phyloP scores from a whole-genome alignment of 257 asterid genomes.

The Catharanthus roseus region DNA sequence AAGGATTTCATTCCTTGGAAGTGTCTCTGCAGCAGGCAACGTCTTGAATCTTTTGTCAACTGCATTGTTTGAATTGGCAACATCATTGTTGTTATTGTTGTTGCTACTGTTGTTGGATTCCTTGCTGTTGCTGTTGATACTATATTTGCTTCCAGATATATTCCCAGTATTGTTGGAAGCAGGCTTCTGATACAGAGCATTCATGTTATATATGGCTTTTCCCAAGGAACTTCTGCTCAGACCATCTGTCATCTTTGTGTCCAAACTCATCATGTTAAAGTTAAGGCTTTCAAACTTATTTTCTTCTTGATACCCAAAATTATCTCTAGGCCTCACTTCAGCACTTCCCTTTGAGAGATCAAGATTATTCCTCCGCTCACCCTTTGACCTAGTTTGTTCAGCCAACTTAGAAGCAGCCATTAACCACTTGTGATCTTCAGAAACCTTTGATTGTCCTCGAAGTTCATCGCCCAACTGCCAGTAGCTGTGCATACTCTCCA shows the following conservation, averaged over 20 bases:
- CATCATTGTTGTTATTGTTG: conserved; percentile 33
- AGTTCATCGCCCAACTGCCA: conserved; percentile 96
- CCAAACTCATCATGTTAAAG: conserved; percentile 71
- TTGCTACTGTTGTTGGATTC: conserved; percentile 35
- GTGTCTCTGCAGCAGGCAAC: conserved; percentile 86
- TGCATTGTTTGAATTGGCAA: conserved; percentile 35
- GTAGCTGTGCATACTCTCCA: conserved; percentile 66
- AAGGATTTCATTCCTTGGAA: conserved; percentile 86
- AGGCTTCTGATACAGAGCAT: conserved; percentile 58
- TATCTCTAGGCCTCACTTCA: conserved; percentile 60
- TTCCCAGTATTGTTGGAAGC: conserved; percentile 37
- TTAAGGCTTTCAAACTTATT: conserved; percentile 71
- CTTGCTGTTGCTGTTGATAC: conserved; percentile 37
- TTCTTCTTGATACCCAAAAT: conserved; percentile 57
- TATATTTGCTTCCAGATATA: conserved; percentile 47
- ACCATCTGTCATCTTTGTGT: conserved; percentile 52
- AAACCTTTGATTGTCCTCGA: conserved; percentile 76
- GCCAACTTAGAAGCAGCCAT: conserved; percentile 82
- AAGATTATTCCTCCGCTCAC: conserved; percentile 69
- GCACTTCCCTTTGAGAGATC: conserved; percentile 67
- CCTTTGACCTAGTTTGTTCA: conserved; percentile 72
- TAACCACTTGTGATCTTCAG: conserved; percentile 87
- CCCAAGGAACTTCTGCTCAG: conserved; percentile 34
- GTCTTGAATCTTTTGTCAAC: conserved; percentile 92
- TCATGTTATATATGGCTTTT: conserved; percentile 50